Conservation (phyloP, 768 basidiomycete species). For the Porphyrellus cyaneotinctus region DNA sequence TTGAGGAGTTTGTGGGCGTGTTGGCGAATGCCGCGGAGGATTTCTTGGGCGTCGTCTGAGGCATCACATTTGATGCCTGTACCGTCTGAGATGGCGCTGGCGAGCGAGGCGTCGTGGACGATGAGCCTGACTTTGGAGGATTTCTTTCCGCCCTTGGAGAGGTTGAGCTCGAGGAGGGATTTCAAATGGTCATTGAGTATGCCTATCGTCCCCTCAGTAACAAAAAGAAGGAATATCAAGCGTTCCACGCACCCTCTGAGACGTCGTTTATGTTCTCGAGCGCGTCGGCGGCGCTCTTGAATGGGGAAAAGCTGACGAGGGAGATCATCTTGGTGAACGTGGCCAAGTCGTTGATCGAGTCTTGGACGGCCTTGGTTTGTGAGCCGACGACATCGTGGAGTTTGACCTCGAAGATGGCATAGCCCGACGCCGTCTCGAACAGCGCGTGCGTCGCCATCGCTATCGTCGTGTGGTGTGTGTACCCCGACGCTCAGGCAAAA, state of each 20-base stretch:
- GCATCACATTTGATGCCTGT: constrained; percentile 74
- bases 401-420: constrained; percentile 87
- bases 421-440: constrained; percentile 92
- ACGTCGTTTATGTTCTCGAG: constrained; percentile 95
- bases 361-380: constrained; percentile 72
- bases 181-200: constrained; percentile 81
- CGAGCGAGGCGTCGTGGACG: constrained; percentile 73
- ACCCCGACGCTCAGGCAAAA: constrained; percentile 28
- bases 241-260: constrained; percentile 71
- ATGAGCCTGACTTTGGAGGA: constrained; percentile 68
- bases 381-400: constrained; percentile 85
- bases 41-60: constrained; percentile 74
- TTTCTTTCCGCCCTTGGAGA: constrained; percentile 66
- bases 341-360: constrained; percentile 78
- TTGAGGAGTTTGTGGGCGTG: constrained; percentile 89
- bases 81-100: constrained; percentile 69
- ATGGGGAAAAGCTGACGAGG: constrained; percentile 87
- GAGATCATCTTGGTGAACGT: constrained; percentile 93
- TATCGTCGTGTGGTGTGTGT: constrained; percentile 20
- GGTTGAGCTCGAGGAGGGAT: constrained; percentile 82
- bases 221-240: neutral
- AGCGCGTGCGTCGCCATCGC: constrained; percentile 78
- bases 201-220: constrained; percentile 42
- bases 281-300: constrained; percentile 89
- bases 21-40: constrained; percentile 89